Base-by-base conservation (phyloP, 768 basidiomycete genomes). In the Auricularia sp. region DNA sequence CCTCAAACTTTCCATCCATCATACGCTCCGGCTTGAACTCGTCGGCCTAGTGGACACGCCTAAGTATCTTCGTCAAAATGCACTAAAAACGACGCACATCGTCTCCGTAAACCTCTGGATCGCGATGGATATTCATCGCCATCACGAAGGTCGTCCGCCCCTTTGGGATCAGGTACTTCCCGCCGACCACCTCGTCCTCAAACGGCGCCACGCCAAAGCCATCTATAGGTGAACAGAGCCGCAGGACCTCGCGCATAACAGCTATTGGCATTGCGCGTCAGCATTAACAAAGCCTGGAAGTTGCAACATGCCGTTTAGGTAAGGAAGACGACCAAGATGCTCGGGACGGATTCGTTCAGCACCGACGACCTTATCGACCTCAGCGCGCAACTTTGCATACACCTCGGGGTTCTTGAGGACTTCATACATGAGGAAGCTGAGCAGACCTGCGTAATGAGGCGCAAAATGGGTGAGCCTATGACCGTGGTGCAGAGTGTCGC, bases 21-120 rank as follows among this genome's bases (percentile, higher is more conserved):
- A 83, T 79, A 13, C 81, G 74, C 66, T 82, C 81, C 0, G 81
- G 81, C n/a, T 69, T 73, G 71, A 79, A 82, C 61, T 77, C 75
- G 7, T 77, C 70, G 3, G 77, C 70, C 72, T 75, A 42, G 18
- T 42, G n/a, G 16, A 11, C 58, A 18, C 21, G 39, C 18, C 51
- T n/a, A 42, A 18, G 61, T 14, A n/a, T 24, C 3, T 8, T 39
- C 24, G 39, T 37, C 34, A 62, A 10, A 24, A 45, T 36, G 47
- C 29, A 61, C 21, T 11, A 47, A 65, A 66, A 0, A 8, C 11
- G 21, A 76, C 77, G 66, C 68, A 80, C 81, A 70, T 83, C 80
- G 51, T 80, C 79, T 2, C 82, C 82, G 78, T 80, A 83, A 1
- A 82, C 76, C 14, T 66, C 68, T 2, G 78, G 77, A 67, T 83